These are phyloP conservation scores for Sphenostylis stenocarpa DNA, from an alignment of 306 rosid genomes.

Conservation along the genomic window DNA sequence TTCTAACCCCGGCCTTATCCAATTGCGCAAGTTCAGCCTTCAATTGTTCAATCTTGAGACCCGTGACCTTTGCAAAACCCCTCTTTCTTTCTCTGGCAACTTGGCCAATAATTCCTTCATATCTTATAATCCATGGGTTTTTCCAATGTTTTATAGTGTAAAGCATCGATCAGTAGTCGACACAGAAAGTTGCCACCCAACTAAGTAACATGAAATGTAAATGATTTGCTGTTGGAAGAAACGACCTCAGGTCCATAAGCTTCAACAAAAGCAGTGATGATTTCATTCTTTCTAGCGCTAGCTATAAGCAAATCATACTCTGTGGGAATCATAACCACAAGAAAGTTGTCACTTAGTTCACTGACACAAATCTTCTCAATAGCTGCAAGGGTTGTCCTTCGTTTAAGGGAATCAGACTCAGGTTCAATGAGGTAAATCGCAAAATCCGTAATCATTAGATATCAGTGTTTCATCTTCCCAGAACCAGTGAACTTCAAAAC, in stretches of 20 bases:
- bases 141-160: neutral
- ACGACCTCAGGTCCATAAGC: constrained; percentile 71
- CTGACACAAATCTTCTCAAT: constrained; percentile 83
- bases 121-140: neutral
- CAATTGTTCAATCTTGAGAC: constrained; percentile 87
- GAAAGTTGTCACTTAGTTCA: constrained; percentile 76
- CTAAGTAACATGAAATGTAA: constrained; percentile 1
- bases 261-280: constrained; percentile 65
- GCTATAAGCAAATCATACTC: constrained; percentile 93
- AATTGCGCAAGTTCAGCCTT: constrained; percentile 87
- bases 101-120: constrained; percentile 46
- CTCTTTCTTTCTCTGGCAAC: constrained; percentile 60
- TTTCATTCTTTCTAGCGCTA: constrained; percentile 81
- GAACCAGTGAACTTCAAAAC: constrained; percentile 85
- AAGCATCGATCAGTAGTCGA: constrained; percentile 2
- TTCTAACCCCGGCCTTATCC: constrained; percentile 57
- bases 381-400: constrained; percentile 88
- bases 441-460: constrained; percentile 72
- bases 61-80: constrained; percentile 86
- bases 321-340: constrained; percentile 62
- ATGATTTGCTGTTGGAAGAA: constrained; percentile 49
- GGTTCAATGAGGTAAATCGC: constrained; percentile 86
- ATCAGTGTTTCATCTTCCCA: constrained; percentile 83
- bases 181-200: constrained; percentile 14
- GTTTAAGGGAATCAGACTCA: constrained; percentile 64